phyloP scores from a whole-genome alignment of 2,329 filamentous ascomycete species.

The Endoconidiophora polonica region DNA sequence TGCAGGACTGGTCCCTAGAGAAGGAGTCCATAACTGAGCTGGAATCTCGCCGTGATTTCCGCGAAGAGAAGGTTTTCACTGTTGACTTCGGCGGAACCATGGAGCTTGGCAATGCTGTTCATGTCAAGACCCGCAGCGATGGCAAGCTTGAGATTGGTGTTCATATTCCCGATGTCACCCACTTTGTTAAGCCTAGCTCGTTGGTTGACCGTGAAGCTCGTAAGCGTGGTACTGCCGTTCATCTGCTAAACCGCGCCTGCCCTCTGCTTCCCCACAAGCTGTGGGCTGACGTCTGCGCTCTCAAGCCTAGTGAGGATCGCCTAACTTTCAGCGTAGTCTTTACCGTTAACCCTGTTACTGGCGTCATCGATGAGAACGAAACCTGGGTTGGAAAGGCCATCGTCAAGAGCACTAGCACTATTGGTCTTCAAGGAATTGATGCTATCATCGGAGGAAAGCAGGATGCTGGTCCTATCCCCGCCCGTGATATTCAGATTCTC shows the following conservation, averaged over 20 bases:
- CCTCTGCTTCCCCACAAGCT: conserved; percentile 79
- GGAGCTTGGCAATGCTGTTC: conserved; percentile 82
- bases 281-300: conserved; percentile 71
- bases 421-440: conserved; percentile 76
- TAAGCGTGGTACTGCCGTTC: conserved; percentile 92
- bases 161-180: conserved; percentile 85
- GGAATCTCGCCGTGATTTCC: conserved; percentile 71
- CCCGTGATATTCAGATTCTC: conserved; percentile 66
- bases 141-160: conserved; percentile 87
- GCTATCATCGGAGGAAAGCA: conserved; percentile 56
- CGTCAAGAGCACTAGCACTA: conserved; percentile 76
- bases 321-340: conserved; percentile 88
- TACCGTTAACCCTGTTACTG: conserved; percentile 68
- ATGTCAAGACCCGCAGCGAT: conserved; percentile 69
- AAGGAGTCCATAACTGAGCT: conserved; percentile 66
- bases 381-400: conserved; percentile 89
- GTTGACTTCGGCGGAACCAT: conserved; percentile 78
- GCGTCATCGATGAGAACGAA: conserved; percentile 65
- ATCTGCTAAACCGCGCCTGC: conserved; percentile 76
- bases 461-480: conserved; percentile 32
- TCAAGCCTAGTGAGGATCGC: conserved; percentile 73
- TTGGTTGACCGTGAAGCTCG: conserved; percentile 93
- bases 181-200: conserved; percentile 93
- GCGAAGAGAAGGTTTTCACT: conserved; percentile 74
- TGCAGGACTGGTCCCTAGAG: conserved; percentile 76